Conservation (phyloP, 768 basidiomycete species). For the Epithele typhae region DNA sequence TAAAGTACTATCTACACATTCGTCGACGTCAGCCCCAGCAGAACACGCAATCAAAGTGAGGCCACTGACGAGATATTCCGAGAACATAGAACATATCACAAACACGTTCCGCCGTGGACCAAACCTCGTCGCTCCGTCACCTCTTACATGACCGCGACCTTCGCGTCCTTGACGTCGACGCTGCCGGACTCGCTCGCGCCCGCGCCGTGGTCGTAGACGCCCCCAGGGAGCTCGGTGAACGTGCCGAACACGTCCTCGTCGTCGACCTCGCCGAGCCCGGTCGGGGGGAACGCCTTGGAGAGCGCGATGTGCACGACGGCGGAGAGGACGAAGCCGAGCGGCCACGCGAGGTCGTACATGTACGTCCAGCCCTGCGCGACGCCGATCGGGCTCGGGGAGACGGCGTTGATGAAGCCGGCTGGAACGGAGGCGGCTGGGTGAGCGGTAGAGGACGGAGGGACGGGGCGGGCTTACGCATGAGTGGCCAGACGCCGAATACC, state of each 20-base stretch:
- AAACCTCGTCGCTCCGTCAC: not conserved
- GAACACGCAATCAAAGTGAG: too few species aligned
- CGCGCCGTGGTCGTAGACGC: not conserved
- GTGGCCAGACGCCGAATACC: slow-evolving; percentile 19
- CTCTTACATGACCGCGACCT: not conserved
- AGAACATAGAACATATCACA: too few species aligned
- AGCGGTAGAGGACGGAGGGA: not conserved
- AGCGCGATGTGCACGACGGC: slow-evolving; percentile 11
- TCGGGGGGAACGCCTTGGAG: slow-evolving; percentile 18
- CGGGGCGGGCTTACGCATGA: slow-evolving; percentile 8
- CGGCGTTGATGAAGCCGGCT: slow-evolving; percentile 16
- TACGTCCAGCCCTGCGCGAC: slow-evolving; percentile 8
- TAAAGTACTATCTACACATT: too few species aligned
- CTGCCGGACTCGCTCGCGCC: not conserved
- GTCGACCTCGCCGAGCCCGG: slow-evolving; percentile 17
- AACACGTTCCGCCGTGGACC: not conserved
- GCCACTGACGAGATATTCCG: too few species aligned
- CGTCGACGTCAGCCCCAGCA: too few species aligned
- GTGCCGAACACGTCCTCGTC: slow-evolving; percentile 19
- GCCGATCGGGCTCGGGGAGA: slow-evolving; percentile 4
- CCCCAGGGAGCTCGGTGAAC: slow-evolving; percentile 6
- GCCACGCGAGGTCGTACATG: slow-evolving; percentile 15
- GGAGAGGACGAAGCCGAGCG: slow-evolving; percentile 18
- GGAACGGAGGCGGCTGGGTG: not conserved
- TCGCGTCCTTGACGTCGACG: not conserved